phyloP scores from a whole-genome alignment of 2,329 filamentous ascomycete genomes.

The Ambrosiella xylebori region DNA sequence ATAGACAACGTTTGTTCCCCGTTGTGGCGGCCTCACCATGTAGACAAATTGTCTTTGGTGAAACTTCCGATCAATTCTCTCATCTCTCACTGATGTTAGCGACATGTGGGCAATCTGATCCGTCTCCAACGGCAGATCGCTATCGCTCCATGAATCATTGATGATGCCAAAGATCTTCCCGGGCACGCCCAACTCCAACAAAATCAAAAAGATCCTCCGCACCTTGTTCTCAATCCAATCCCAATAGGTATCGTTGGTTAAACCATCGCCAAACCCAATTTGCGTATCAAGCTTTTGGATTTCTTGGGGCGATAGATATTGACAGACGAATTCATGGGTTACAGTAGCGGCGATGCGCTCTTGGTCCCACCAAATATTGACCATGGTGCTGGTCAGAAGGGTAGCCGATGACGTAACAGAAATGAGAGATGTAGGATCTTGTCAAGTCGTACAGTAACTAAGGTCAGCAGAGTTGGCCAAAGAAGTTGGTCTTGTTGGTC shows the following conservation, averaged over 20 bases:
- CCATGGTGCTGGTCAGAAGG: conserved; percentile 12
- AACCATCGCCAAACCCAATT: conserved; percentile 46
- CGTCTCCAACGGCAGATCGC: conserved; percentile 51
- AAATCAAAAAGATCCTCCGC: conserved; percentile 52
- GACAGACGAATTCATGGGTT: conserved; percentile 48
- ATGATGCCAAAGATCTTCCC: conserved; percentile 61
- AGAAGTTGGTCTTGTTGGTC: too few relatives aligned
- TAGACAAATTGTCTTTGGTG: conserved; percentile 55
- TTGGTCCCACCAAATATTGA: conserved; percentile 51
- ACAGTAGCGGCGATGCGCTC: conserved; percentile 52
- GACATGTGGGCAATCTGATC: conserved; percentile 48
- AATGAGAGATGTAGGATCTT: neutral
- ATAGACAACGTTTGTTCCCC: conserved; percentile 46
- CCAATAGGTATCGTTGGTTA: conserved; percentile 59
- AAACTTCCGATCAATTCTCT: conserved; percentile 49
- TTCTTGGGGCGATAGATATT: conserved; percentile 46
- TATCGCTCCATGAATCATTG: conserved; percentile 62
- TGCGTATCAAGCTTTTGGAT: conserved; percentile 43
- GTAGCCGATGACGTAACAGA: neutral
- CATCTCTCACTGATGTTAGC: conserved; percentile 41
- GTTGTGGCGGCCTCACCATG: conserved; percentile 44
- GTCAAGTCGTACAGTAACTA: too few relatives aligned
- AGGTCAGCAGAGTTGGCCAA: too few relatives aligned
- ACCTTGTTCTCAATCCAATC: conserved; percentile 59
- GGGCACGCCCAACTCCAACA: conserved; percentile 50